A percentile compares a stretch with the other conserved stretches of the same genome.
Evolutionary conservation across 192 early-diverging fungal species (phyloP).

Genomic region (Hyaloraphidium curvatum): DNA sequence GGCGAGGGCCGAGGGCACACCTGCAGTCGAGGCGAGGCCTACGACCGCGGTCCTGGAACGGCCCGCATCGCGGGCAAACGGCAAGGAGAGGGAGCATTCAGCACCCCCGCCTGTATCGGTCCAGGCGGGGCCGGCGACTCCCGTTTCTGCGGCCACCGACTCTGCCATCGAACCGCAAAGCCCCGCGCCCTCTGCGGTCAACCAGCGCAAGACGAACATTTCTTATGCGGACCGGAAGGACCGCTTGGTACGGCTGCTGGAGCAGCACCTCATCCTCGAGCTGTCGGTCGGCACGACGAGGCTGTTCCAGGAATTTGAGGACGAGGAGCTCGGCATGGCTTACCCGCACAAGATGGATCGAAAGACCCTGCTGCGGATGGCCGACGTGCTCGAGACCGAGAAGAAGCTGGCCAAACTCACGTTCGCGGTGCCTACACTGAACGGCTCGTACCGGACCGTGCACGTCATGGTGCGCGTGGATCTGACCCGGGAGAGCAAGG

Average conservation of each 20-base stretch:
- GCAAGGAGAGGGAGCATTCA: neutral
- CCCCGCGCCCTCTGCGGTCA: no score
- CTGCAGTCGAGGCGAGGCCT: slow-evolving; percentile 6
- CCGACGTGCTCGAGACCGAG: slow-evolving; percentile 18
- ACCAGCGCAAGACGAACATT: slow-evolving; percentile 2
- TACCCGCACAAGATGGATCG: slow-evolving; percentile 24
- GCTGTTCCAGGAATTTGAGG: slow-evolving; percentile 10
- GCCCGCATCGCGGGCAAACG: neutral
- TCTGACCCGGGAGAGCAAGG: slow-evolving; percentile 15
- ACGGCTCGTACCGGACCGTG: slow-evolving; percentile 16
- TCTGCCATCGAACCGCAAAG: neutral
- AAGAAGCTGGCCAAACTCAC: slow-evolving; percentile 19
- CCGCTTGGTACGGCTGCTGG: slow-evolving; percentile 14
- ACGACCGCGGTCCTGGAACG: neutral
- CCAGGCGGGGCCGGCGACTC: neutral
- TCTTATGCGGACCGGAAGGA: slow-evolving; percentile 10
- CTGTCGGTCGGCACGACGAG: slow-evolving; percentile 10
- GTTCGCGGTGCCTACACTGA: slow-evolving; percentile 22
- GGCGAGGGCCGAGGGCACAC: slow-evolving; percentile 6
- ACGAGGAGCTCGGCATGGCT: slow-evolving; percentile 7
- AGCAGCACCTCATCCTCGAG: slow-evolving; percentile 17
- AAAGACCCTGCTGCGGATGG: slow-evolving; percentile 29
- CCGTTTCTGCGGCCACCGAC: neutral
- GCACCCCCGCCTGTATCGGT: neutral
- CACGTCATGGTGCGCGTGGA: slow-evolving; percentile 22